Percentiles rank a stretch among this genome's conserved stretches.
Evolutionary conservation across 306 rosid genomes (phyloP).

Genomic region (Cucumis hystrix): DNA sequence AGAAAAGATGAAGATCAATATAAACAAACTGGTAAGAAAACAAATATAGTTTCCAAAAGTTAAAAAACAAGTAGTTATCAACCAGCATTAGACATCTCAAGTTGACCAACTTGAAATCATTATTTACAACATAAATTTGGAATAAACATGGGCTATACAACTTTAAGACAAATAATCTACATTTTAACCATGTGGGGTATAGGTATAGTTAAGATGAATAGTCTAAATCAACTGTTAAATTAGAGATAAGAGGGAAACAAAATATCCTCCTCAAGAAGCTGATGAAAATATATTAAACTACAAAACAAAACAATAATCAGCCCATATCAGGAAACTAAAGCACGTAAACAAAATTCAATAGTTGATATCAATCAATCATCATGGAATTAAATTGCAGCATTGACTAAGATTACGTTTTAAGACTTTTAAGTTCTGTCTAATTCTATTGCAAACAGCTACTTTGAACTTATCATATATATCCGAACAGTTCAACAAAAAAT

Average conservation of each 20-base stretch:
- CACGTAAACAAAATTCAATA: not conserved
- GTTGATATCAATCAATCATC: not conserved
- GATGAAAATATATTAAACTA: not conserved
- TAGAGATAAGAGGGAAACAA: not conserved
- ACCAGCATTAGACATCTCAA: not conserved
- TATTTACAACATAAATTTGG: not conserved
- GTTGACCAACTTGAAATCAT: not conserved
- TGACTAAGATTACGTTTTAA: not conserved
- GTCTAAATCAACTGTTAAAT: not conserved
- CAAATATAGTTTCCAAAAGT: not conserved
- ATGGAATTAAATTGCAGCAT: not conserved
- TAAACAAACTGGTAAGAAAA: too few species aligned
- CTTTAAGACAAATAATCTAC: not conserved
- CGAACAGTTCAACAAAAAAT: not conserved
- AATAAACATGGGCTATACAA: not conserved
- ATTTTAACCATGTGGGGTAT: not conserved
- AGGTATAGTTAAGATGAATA: not conserved
- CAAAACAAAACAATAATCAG: not conserved
- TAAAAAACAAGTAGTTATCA: not conserved
- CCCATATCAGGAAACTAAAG: not conserved
- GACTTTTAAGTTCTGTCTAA: not conserved
- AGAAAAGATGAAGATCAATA: not conserved
- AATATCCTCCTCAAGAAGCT: not conserved
- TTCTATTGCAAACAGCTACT: not conserved
- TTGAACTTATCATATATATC: conserved; percentile 3